Conservation (phyloP, 2,329 filamentous ascomycete species). For the Alternaria ventricosa region DNA sequence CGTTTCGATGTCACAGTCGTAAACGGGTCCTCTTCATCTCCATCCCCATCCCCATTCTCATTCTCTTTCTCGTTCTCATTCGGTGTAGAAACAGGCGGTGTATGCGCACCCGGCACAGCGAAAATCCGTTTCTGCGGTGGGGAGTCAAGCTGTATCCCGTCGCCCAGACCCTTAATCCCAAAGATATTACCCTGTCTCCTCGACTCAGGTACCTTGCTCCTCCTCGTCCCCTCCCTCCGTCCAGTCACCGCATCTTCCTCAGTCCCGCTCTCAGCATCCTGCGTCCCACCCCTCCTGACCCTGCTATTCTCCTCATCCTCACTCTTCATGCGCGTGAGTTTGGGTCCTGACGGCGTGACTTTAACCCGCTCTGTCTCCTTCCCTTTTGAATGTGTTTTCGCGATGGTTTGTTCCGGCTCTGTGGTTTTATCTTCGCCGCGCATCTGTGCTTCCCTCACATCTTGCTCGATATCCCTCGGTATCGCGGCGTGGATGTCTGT, state of each 20-base stretch:
- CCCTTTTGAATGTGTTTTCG: slow-evolving; percentile 24
- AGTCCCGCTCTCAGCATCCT: slow-evolving; percentile 38
- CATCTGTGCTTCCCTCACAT: slow-evolving; percentile 61
- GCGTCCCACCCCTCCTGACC: slow-evolving; percentile 20
- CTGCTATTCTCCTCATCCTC: slow-evolving; percentile 44
- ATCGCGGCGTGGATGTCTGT: slow-evolving; percentile 66
- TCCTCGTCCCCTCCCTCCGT: slow-evolving; percentile 24
- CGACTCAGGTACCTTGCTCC: slow-evolving; percentile 5
- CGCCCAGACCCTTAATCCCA: slow-evolving; percentile 36
- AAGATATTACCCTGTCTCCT: slow-evolving; percentile 36
- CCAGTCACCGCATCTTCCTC: slow-evolving; percentile 49
- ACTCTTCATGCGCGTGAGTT: slow-evolving; percentile 21
- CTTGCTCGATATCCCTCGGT: slow-evolving; percentile 52
- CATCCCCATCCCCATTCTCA: slow-evolving; percentile 19
- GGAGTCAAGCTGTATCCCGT: neutral
- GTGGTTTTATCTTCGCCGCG: slow-evolving; percentile 58
- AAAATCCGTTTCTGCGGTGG: slow-evolving; percentile 22
- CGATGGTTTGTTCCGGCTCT: slow-evolving; percentile 16
- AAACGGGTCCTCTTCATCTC: slow-evolving; percentile 27
- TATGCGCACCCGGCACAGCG: neutral
- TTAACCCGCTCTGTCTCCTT: slow-evolving; percentile 34
- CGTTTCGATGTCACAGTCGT: slow-evolving; percentile 31
- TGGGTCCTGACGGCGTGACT: slow-evolving; percentile 24
- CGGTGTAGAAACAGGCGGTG: neutral
- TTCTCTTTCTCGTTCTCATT: neutral